Conservation (phyloP, 495 filamentous ascomycete species). For the Extremus antarcticus region DNA sequence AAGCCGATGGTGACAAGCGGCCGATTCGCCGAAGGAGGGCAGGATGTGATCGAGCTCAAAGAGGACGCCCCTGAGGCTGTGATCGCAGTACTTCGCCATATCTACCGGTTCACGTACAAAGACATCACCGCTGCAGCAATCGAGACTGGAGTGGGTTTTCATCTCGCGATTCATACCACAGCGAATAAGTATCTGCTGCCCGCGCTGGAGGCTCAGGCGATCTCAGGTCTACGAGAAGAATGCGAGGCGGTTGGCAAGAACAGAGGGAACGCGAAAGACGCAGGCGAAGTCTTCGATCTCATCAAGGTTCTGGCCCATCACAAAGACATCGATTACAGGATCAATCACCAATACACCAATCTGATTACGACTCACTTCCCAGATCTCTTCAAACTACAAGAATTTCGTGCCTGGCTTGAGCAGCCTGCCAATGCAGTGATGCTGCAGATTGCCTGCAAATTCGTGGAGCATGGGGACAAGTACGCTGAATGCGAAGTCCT, state of each 20-base stretch:
- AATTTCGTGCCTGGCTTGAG: not conserved
- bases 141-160: not conserved
- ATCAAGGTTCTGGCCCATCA: not conserved
- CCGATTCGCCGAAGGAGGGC: conserved; percentile 9
- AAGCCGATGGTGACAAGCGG: conserved; percentile 8
- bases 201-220: not conserved
- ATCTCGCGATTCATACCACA: not conserved
- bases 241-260: too few relatives aligned
- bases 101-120: conserved; percentile 12
- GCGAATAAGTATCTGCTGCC: conserved; percentile 6
- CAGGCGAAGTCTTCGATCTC: not conserved
- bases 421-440: not conserved
- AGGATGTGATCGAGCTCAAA: conserved; percentile 13
- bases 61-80: conserved; percentile 32
- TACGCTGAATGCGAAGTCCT: not conserved
- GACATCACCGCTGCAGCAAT: not conserved
- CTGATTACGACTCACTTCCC: not conserved
- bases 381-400: not conserved
- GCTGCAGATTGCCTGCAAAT: not conserved
- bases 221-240: not conserved
- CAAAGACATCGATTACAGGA: not conserved
- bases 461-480: not conserved
- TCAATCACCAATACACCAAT: not conserved
- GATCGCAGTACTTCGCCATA: conserved; percentile 30
- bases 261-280: too few relatives aligned